Evolutionary conservation across 768 basidiomycete species (phyloP), one percentile per base, ranked within the genome.

Genomic region (Hericium rajendrae): DNA sequence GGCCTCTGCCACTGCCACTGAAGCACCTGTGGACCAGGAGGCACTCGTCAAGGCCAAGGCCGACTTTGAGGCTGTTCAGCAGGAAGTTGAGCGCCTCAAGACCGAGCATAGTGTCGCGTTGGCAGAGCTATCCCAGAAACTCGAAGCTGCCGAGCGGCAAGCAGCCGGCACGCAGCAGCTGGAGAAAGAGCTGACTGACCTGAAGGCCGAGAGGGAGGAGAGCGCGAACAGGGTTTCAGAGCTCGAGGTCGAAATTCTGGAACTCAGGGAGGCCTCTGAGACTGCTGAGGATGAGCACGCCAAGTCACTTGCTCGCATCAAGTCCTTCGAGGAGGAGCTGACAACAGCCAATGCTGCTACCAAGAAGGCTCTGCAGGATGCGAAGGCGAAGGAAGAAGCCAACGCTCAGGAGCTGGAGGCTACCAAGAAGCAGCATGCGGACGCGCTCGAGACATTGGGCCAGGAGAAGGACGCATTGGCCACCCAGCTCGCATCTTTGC

Each of bases 171-270:
- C 67, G 1, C 74, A 75, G 22, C 64, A 67, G 6, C 74, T 88
- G 20, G 71, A 76, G 53, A 62, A 73, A 2, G 80, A 85, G 64
- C 59, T 89, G 12, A 69, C 67, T 4, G 71, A 70, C 37, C 73
- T 90, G 59, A 82, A 80, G 67, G 67, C 67, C 12, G 85, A 88
- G 69, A 85, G 82, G 64, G 87, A 86, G 64, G 88, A 90, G 57
- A 82, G 73, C 43, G 79, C 83, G 9, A 74, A 72, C 65, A 89
- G 84, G 69, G 73, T 91, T 4, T 88, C 87, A 0, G 90, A 93
- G 64, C 74, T 91, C 24, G 91, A 93, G 72, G 72, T 93, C 52
- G 88, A 92, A 67, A 77, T 91, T 43, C 69, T 91, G 57, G 90
- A 92, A 70, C 65, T 85, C 59, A 88, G 78, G 68, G 90, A 93